Conservation (phyloP, 768 basidiomycete genomes). For the Serendipita sp. region DNA sequence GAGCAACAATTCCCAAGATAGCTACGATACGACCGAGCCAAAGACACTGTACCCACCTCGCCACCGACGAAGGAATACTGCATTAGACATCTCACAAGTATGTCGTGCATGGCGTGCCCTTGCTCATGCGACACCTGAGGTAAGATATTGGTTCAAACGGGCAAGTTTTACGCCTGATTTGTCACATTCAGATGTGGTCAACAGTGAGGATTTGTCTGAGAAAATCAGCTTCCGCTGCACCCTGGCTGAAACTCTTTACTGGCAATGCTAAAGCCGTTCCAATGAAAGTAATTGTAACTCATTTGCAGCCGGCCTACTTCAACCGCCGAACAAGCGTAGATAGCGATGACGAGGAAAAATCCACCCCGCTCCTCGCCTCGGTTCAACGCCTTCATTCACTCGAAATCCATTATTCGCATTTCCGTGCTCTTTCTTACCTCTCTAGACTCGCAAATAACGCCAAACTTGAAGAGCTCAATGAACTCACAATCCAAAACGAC, state of each 20-base stretch:
- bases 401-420: background rate
- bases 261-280: background rate
- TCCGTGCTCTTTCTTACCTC: background rate
- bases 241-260: background rate
- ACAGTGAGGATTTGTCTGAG: background rate
- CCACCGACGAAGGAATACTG: background rate
- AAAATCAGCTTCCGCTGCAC: background rate
- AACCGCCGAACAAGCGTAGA: background rate
- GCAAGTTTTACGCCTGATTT: too few species aligned
- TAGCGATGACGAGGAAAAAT: background rate
- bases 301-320: background rate
- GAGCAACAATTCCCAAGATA: background rate
- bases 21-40: background rate
- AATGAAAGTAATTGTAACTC: background rate
- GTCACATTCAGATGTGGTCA: background rate
- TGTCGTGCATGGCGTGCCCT: background rate
- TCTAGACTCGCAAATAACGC: background rate
- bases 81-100: background rate
- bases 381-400: background rate
- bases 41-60: background rate
- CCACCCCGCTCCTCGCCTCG: background rate
- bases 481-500: background rate
- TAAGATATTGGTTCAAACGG: background rate
- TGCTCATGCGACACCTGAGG: background rate
- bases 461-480: background rate